A percentile compares a stretch with the other conserved stretches of the same genome.
These are phyloP conservation scores for Haberlea rhodopensis DNA, from an alignment of 257 asterid genomes.

Conservation along the genomic window DNA sequence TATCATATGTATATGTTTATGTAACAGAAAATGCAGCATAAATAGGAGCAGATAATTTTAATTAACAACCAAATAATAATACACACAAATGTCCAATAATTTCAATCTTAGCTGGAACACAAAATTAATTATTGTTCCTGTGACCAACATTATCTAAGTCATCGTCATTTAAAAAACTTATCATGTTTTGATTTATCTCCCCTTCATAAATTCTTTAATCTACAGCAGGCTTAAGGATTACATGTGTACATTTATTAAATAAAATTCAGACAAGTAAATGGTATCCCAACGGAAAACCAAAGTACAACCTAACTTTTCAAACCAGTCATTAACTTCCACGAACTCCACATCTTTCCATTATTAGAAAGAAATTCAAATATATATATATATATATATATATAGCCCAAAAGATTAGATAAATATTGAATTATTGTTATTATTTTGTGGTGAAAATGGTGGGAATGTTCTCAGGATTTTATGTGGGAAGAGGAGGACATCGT, in stretches of 20 bases:
- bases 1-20: too few relatives aligned
- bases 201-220: background rate
- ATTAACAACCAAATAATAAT: too few relatives aligned
- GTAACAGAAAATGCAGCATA: too few relatives aligned
- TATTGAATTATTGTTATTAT: background rate
- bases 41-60: too few relatives aligned
- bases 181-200: background rate
- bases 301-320: constrained; percentile 25
- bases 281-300: constrained; percentile 31
- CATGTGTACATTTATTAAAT: background rate
- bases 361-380: background rate
- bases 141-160: background rate
- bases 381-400: background rate
- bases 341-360: constrained; percentile 5
- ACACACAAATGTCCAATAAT: background rate
- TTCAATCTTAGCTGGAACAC: background rate
- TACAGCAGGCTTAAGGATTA: background rate
- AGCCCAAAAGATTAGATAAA: background rate
- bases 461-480: background rate
- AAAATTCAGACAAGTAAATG: background rate
- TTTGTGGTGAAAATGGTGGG: background rate
- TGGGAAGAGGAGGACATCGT: background rate
- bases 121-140: background rate
- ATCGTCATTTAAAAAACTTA: background rate
- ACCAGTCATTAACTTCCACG: constrained; percentile 24